These are phyloP conservation scores for Bipolaris cookei DNA, from an alignment of 2,329 filamentous ascomycete genomes.

Conservation along the genomic window DNA sequence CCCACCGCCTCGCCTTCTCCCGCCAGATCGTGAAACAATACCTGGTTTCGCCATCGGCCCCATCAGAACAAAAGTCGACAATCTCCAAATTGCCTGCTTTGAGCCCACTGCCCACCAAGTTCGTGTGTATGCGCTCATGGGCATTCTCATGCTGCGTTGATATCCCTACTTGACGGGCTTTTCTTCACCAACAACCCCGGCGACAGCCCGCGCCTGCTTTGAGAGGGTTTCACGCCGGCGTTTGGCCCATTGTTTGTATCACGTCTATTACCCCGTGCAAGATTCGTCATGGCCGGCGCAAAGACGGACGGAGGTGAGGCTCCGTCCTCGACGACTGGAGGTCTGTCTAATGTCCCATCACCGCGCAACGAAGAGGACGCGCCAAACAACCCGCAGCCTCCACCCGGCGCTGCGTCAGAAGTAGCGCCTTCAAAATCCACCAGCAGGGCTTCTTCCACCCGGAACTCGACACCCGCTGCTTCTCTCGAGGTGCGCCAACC, in stretches of 20 bases:
- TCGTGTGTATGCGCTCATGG: slow-evolving; percentile 44
- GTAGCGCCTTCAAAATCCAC: slow-evolving; percentile 38
- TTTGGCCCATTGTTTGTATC: slow-evolving; percentile 23
- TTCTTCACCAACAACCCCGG: slow-evolving; percentile 35
- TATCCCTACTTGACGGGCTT: slow-evolving; percentile 40
- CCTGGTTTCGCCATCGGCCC: slow-evolving; percentile 27
- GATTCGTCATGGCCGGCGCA: slow-evolving; percentile 45
- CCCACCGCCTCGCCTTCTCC: slow-evolving; percentile 23
- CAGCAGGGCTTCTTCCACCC: slow-evolving; percentile 46
- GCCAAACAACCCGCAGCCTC: slow-evolving; percentile 33
- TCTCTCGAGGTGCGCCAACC: slow-evolving; percentile 33
- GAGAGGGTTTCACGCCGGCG: slow-evolving; percentile 30
- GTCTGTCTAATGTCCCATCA: slow-evolving; percentile 36
- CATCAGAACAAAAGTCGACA: slow-evolving; percentile 19
- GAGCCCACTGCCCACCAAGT: slow-evolving; percentile 27
- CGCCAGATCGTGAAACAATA: slow-evolving; percentile 14
- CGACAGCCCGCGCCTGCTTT: slow-evolving; percentile 32
- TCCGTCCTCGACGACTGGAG: slow-evolving; percentile 39
- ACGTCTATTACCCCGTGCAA: slow-evolving; percentile 28
- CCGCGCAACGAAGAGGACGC: slow-evolving; percentile 39
- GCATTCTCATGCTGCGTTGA: slow-evolving; percentile 47
- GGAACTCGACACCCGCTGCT: slow-evolving; percentile 44
- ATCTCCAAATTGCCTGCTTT: slow-evolving; percentile 21
- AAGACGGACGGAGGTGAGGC: slow-evolving; percentile 47
- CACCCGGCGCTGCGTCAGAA: slow-evolving; percentile 33